A percentile compares a stretch with the other conserved stretches of the same genome.
These are phyloP conservation scores for Xylariaceae sp. DNA, from an alignment of 2,329 filamentous ascomycete species.

Conservation along the genomic window DNA sequence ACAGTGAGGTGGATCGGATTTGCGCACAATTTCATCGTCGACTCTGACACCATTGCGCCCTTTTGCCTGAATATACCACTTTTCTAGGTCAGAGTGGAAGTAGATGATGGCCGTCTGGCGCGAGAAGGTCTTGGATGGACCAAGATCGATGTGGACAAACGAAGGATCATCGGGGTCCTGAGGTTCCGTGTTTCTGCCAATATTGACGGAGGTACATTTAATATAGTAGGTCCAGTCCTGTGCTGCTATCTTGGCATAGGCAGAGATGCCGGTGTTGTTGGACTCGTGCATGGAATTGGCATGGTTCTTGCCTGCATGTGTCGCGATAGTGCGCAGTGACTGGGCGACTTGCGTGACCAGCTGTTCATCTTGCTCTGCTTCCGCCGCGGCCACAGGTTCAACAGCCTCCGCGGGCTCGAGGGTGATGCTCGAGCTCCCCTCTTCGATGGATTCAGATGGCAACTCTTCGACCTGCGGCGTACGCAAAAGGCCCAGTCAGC, in stretches of 20 bases:
- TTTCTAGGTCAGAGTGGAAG: conserved; percentile 62
- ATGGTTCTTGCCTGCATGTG: conserved; percentile 58
- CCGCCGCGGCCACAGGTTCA: conserved; percentile 10
- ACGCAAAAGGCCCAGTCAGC: conserved; percentile 12
- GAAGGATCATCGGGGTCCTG: conserved; percentile 44
- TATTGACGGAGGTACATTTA: conserved; percentile 67
- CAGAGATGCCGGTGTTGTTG: conserved; percentile 55
- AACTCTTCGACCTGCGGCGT: conserved; percentile 38
- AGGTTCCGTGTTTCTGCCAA: conserved; percentile 62
- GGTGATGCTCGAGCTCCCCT: conserved; percentile 25
- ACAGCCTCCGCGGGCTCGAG: conserved; percentile 22
- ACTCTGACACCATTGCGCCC: conserved; percentile 88
- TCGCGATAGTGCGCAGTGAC: conserved; percentile 42
- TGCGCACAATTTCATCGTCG: conserved; percentile 66
- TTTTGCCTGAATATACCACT: conserved; percentile 81
- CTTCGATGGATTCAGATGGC: conserved; percentile 42
- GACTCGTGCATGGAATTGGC: conserved; percentile 59
- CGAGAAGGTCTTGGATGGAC: conserved; percentile 76
- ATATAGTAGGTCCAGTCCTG: conserved; percentile 83
- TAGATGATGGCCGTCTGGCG: conserved; percentile 70
- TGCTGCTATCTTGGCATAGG: conserved; percentile 77
- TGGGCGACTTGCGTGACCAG: conserved; percentile 53
- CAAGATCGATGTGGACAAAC: conserved; percentile 78
- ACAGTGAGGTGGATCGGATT: conserved; percentile 55
- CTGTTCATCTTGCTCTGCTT: conserved; percentile 47